Evolutionary conservation across 192 early-diverging fungal species (phyloP).

Genomic region (Mortierella alpina): DNA sequence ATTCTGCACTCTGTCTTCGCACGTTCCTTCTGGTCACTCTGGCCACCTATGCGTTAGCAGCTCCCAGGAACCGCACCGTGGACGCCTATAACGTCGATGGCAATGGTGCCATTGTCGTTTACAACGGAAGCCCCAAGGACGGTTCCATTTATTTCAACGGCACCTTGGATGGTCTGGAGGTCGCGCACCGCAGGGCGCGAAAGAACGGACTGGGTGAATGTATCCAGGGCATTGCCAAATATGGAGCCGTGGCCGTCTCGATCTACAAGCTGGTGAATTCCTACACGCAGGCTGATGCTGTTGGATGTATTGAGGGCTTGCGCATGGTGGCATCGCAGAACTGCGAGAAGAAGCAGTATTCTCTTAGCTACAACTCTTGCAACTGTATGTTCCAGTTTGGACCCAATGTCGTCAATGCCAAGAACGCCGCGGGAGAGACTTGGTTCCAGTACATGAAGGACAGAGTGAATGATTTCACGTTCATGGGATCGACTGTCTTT

Average conservation of each 20-base stretch:
- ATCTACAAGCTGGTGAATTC: background rate
- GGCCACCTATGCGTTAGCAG: background rate
- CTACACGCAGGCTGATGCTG: background rate
- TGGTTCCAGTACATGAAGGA: constrained; percentile 1
- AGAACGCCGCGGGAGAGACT: background rate
- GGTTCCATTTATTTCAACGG: background rate
- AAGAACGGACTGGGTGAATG: background rate
- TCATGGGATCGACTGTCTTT: background rate
- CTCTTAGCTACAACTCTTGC: background rate
- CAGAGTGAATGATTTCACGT: background rate
- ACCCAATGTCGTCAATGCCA: background rate
- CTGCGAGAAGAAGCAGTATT: background rate
- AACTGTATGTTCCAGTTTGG: background rate
- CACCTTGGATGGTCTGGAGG: background rate
- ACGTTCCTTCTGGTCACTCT: background rate
- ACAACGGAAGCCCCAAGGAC: background rate
- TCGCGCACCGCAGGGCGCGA: background rate
- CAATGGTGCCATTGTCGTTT: background rate
- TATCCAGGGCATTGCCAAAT: background rate
- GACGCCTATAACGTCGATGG: background rate
- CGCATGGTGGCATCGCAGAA: background rate
- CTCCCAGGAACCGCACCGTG: background rate
- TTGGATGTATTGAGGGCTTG: too few species aligned
- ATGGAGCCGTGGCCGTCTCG: background rate
- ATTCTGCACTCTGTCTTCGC: background rate